Percentiles rank a stretch among this genome's conserved stretches.
phyloP scores from a whole-genome alignment of 306 rosid genomes.

The Myrica gale region DNA sequence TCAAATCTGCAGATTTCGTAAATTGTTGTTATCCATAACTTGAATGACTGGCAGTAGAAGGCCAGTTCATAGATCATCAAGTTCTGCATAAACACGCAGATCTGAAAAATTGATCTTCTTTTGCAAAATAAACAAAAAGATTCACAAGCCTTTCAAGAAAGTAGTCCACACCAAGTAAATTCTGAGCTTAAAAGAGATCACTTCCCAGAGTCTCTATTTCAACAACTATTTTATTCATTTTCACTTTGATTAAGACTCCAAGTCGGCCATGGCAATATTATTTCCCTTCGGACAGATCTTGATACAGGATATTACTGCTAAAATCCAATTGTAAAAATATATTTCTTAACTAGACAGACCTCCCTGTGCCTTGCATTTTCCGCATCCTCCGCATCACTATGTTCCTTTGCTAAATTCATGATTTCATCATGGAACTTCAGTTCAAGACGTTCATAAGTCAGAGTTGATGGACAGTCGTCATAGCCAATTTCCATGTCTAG shows the following conservation, averaged over 20 bases:
- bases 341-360: conserved; percentile 18
- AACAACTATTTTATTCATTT: background rate
- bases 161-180: background rate
- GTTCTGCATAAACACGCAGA: background rate
- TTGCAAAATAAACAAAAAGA: background rate
- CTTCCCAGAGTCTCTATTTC: background rate
- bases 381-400: conserved; percentile 30
- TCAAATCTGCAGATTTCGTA: background rate
- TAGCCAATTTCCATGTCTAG: conserved; percentile 37
- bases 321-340: background rate
- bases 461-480: conserved; percentile 27
- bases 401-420: conserved; percentile 28
- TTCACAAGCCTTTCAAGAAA: background rate
- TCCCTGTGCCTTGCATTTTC: conserved; percentile 30
- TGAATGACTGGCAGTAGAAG: background rate
- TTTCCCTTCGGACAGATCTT: background rate
- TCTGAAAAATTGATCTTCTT: background rate
- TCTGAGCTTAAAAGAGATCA: background rate
- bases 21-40: background rate
- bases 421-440: conserved; percentile 31
- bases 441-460: conserved; percentile 34
- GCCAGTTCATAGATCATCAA: background rate
- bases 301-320: background rate
- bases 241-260: background rate
- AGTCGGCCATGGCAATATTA: background rate